These are phyloP conservation scores for Tetratostichococcus sp. DNA, from an alignment of 139 green algal genomes.

Conservation along the genomic window DNA sequence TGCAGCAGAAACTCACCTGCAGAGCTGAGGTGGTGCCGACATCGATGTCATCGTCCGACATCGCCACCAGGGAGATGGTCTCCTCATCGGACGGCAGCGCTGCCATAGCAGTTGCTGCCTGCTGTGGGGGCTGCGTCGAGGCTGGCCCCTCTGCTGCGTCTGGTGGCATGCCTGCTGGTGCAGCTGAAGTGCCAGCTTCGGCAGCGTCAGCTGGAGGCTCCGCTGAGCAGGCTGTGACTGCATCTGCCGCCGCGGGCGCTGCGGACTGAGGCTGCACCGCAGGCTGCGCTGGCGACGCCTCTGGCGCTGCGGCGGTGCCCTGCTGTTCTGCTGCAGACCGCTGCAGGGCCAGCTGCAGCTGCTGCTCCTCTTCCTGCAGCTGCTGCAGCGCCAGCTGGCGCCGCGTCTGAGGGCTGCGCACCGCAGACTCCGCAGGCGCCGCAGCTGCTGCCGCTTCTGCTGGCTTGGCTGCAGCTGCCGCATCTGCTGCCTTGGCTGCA, in stretches of 20 bases:
- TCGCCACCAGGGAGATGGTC: background rate
- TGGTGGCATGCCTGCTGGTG: no score
- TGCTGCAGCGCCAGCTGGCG: background rate
- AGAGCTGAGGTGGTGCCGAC: background rate
- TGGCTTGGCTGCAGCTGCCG: no score
- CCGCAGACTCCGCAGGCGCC: background rate
- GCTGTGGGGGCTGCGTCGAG: background rate
- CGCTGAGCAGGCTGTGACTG: no score
- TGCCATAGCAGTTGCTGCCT: background rate
- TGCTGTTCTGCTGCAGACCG: background rate
- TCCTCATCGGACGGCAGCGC: background rate
- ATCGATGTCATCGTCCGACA: background rate
- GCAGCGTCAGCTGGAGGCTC: no score
- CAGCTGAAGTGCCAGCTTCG: no score
- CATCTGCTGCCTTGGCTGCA: no score
- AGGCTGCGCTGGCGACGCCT: no score
- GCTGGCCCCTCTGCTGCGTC: background rate
- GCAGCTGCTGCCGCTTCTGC: no score
- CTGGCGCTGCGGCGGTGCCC: no score
- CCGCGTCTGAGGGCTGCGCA: background rate
- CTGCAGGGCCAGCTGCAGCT: background rate
- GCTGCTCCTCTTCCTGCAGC: no score
- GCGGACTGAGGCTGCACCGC: no score
- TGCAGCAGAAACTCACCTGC: background rate
- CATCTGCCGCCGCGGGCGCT: no score